Base-by-base conservation (phyloP, 1,284 basidiomycete species). In the Microbotryum silenes-acaulis region DNA sequence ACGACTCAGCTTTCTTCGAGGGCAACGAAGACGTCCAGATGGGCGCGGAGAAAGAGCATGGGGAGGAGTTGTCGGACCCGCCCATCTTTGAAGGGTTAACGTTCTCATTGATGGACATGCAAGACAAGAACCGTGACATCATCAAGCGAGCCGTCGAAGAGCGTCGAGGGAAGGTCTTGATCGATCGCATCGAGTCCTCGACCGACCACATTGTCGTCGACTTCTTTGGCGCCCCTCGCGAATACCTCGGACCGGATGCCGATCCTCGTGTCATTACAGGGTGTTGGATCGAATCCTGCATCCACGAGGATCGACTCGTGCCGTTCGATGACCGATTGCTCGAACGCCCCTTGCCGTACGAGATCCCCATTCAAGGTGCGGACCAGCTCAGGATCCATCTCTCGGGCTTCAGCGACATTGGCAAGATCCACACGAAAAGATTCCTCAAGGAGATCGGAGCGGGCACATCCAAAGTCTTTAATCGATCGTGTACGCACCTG, bases 401-500 rank as follows among this genome's bases (percentile, higher is more conserved):
- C 21, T 66, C 63, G 3, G 62, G 65, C 12, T 63, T 51, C 27
- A 56, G 54, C 6, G 50, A 52, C 2, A 54, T 47, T 4, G 56
- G 59, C 2, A 25, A 20, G 8, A 51, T 61, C 45, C 62, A 69
- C n/a, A 48, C 61, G n/a, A 37, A 45, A 14, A 37, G 60, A 8
- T 67, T 53, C 51, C 27, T 60, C 23, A 33, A 49, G 3, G 52
- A 52, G 2, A 60, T 68, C 25, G 68, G 65, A 56, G 20, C 6
- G 63, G 87, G 86, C 5, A 68, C 72, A 25, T 73, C 83, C 52
- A 82, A 83, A 73, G 82, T 85, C 47, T 86, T 25, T 83, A 85
- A 75, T 79, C 80, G 46, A 31, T 64, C 67, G 29, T 66, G 73
- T 56, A 77, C 77, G 21, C 77, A 78, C 59, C 72, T 78, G 44